A percentile compares a stretch with the other conserved stretches of the same genome.
These are phyloP conservation scores for Aspergillus bridgeri DNA, from an alignment of 495 filamentous ascomycete genomes.

Conservation along the genomic window DNA sequence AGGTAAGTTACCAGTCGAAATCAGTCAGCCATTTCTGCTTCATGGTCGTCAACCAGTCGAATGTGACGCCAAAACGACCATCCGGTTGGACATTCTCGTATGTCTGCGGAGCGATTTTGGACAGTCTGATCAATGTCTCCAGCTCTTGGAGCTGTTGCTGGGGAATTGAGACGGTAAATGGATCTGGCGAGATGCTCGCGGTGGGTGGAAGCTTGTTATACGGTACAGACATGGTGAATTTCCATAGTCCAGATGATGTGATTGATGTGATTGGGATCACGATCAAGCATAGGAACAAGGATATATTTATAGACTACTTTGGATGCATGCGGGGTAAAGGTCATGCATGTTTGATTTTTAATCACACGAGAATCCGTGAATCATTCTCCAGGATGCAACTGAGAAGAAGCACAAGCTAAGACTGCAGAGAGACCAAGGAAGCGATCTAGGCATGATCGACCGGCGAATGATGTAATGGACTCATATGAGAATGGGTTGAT, in stretches of 20 bases:
- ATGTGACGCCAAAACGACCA: constrained; percentile 50
- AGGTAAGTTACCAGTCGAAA: constrained; percentile 40
- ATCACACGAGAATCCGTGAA: not conserved
- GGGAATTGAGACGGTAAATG: constrained; percentile 43
- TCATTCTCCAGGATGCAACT: not conserved
- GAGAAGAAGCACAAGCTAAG: no score
- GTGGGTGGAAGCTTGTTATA: constrained; percentile 26
- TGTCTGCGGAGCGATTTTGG: constrained; percentile 48
- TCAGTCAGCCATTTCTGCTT: constrained; percentile 48
- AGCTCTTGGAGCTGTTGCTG: constrained; percentile 47
- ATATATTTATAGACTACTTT: not conserved
- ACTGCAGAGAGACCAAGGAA: not conserved
- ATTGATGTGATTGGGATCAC: not conserved
- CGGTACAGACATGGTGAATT: constrained; percentile 23
- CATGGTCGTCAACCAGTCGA: constrained; percentile 53
- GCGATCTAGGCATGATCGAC: not conserved
- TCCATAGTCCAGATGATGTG: not conserved
- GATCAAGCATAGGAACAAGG: not conserved
- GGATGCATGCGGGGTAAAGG: not conserved
- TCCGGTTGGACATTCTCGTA: constrained; percentile 49
- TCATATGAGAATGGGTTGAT: not conserved
- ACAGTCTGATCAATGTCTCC: constrained; percentile 45
- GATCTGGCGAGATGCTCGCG: constrained; percentile 18
- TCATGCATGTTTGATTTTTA: not conserved
- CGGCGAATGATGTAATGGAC: not conserved